Conservation (phyloP, 345 rosid genomes). For the Noccaea bulbosa region DNA sequence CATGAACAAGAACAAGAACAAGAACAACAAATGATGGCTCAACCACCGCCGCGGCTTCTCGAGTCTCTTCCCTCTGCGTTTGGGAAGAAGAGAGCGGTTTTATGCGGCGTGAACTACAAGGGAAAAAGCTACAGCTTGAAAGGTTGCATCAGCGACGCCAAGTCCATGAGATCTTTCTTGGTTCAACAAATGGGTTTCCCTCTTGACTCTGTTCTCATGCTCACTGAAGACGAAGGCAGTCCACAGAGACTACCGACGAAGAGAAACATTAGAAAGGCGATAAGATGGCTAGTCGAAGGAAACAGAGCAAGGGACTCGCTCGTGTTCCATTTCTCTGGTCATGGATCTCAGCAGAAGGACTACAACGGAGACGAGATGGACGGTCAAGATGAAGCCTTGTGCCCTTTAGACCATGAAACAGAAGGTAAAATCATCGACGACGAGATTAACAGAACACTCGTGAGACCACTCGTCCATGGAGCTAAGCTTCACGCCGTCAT, state of each 20-base stretch:
- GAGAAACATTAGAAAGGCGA: conserved; percentile 64
- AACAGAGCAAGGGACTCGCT: conserved; percentile 75
- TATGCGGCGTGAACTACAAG: conserved; percentile 60
- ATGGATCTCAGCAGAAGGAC: conserved; percentile 63
- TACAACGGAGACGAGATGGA: conserved; percentile 62
- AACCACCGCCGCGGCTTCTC: conserved; percentile 26
- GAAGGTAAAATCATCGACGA: conserved; percentile 76
- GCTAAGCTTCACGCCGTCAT: conserved; percentile 73
- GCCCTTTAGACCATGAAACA: conserved; percentile 76
- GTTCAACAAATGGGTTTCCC: conserved; percentile 59
- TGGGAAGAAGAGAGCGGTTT: conserved; percentile 66
- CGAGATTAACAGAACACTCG: conserved; percentile 65
- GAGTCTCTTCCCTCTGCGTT: conserved; percentile 43
- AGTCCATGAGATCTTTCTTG: conserved; percentile 59
- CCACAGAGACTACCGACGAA: conserved; percentile 69
- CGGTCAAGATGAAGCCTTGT: conserved; percentile 69
- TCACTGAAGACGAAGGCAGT: conserved; percentile 63
- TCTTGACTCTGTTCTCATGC: conserved; percentile 49
- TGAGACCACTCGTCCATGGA: conserved; percentile 70
- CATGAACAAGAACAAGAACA: not conserved
- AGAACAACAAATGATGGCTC: conserved; percentile 27
- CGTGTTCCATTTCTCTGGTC: conserved; percentile 86
- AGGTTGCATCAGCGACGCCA: conserved; percentile 68
- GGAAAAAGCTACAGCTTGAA: conserved; percentile 53
- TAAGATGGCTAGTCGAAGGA: conserved; percentile 76